Percentiles rank a stretch among this genome's conserved stretches.
phyloP scores from a whole-genome alignment of 1,284 basidiomycete species.

The Fomitopsis palustris region DNA sequence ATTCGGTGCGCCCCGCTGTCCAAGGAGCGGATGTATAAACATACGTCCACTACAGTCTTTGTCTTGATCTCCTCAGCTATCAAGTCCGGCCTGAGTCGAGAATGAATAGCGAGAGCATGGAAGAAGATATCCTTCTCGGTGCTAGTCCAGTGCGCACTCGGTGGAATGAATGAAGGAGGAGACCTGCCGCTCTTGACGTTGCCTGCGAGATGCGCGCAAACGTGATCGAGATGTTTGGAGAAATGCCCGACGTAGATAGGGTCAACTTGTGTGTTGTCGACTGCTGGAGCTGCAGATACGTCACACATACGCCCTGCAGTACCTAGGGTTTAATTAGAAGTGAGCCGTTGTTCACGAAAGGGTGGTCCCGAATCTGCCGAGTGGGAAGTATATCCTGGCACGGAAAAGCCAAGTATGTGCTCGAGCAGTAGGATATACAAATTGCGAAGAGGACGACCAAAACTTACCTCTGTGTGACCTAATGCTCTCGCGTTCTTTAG shows the following conservation, averaged over 20 bases:
- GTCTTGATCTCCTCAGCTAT: conserved; percentile 60
- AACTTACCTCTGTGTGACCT: no score
- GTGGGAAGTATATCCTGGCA: no score
- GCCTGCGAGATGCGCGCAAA: conserved; percentile 21
- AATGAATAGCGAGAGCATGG: conserved; percentile 56
- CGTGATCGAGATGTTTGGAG: conserved; percentile 16
- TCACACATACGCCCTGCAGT: neutral
- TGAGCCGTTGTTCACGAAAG: no score
- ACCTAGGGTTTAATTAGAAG: neutral
- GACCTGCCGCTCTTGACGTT: conserved; percentile 10
- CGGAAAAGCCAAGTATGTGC: no score
- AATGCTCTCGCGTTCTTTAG: no score
- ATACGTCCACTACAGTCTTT: conserved; percentile 62
- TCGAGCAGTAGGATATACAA: no score
- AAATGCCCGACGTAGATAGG: conserved; percentile 17
- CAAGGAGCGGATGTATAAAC: conserved; percentile 53
- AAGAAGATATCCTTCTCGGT: conserved; percentile 72
- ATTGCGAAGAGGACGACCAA: no score
- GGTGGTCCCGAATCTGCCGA: no score
- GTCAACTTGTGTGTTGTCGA: conserved; percentile 8
- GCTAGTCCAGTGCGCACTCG: conserved; percentile 57
- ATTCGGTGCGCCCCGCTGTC: conserved; percentile 26
- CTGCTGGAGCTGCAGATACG: neutral
- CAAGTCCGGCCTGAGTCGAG: conserved; percentile 68
- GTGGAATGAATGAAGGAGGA: conserved; percentile 40